phyloP scores from a whole-genome alignment of 2,329 filamentous ascomycete genomes.

The Pseudocercospora crystallina region DNA sequence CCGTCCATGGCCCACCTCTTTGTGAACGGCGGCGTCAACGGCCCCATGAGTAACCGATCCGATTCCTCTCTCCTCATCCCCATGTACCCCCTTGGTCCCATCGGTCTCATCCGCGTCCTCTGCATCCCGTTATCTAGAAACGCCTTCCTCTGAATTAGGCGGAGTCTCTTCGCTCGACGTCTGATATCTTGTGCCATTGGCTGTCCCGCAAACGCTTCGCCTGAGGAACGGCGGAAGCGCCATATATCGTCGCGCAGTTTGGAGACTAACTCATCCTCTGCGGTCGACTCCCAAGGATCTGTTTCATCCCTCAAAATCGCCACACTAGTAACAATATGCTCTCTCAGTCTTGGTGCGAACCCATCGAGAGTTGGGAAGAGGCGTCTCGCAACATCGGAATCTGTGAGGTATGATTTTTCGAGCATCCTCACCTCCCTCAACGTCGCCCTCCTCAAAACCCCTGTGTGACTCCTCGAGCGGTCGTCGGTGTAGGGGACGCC shows the following conservation, averaged over 20 bases:
- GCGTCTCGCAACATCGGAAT: neutral
- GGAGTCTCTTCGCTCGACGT: neutral
- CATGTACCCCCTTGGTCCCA: neutral
- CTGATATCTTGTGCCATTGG: neutral
- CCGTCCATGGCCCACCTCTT: constrained; percentile 1
- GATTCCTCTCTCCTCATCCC: neutral
- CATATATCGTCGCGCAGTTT: neutral
- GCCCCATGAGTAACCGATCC: neutral
- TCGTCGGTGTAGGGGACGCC: neutral
- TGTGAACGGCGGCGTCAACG: neutral
- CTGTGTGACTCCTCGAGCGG: neutral
- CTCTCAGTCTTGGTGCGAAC: neutral
- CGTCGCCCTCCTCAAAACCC: neutral
- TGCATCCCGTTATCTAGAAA: neutral
- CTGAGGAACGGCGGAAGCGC: neutral
- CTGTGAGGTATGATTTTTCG: neutral
- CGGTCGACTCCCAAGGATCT: neutral
- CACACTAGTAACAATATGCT: neutral
- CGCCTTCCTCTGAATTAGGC: neutral
- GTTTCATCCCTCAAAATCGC: neutral
- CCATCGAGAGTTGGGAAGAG: neutral
- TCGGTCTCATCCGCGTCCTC: neutral
- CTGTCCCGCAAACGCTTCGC: neutral
- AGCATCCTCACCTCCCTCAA: neutral
- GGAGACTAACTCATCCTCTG: neutral